phyloP scores from a whole-genome alignment of 1,284 basidiomycete genomes.

The Ganoderma sp. region DNA sequence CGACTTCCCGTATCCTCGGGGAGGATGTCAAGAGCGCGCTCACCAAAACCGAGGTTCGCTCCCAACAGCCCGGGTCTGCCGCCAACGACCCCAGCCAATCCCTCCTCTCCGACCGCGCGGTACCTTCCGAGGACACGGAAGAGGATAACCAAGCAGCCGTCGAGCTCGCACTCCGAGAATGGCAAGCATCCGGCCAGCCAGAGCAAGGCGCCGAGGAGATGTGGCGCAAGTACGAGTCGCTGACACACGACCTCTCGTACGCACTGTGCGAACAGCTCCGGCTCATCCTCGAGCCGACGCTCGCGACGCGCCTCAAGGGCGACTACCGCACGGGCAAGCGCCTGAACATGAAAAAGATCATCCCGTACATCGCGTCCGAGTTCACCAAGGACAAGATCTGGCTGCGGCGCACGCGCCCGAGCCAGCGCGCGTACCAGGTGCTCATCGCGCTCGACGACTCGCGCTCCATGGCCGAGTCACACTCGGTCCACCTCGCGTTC shows the following conservation, averaged over 20 bases:
- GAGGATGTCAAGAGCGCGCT: slow-evolving; percentile 57
- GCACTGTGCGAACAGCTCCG: slow-evolving; percentile 95
- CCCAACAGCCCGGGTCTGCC: slow-evolving; percentile 21
- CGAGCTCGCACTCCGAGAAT: slow-evolving; percentile 69
- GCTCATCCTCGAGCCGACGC: slow-evolving; percentile 94
- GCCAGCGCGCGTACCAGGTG: slow-evolving; percentile 95
- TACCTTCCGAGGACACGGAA: slow-evolving; percentile 13
- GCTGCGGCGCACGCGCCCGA: slow-evolving; percentile 93
- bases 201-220: slow-evolving; percentile 70
- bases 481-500: slow-evolving; percentile 93
- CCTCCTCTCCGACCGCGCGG: slow-evolving; percentile 14
- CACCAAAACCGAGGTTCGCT: slow-evolving; percentile 44
- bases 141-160: slow-evolving; percentile 43
- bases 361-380: slow-evolving; percentile 97
- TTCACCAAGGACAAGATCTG: slow-evolving; percentile 99
- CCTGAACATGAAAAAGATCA: slow-evolving; percentile 99
- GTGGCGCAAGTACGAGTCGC: slow-evolving; percentile 89
- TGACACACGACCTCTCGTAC: slow-evolving; percentile 92
- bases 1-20: slow-evolving; percentile 40
- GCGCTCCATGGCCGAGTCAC: slow-evolving; percentile 94
- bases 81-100: slow-evolving; percentile 14
- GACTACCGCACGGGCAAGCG: slow-evolving; percentile 99
- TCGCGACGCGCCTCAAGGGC: slow-evolving; percentile 93
- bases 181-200: slow-evolving; percentile 66
- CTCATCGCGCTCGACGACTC: slow-evolving; percentile 96